These are phyloP conservation scores for Zymoseptoria ardabiliae DNA, from an alignment of 2,329 filamentous ascomycete genomes.

Conservation along the genomic window DNA sequence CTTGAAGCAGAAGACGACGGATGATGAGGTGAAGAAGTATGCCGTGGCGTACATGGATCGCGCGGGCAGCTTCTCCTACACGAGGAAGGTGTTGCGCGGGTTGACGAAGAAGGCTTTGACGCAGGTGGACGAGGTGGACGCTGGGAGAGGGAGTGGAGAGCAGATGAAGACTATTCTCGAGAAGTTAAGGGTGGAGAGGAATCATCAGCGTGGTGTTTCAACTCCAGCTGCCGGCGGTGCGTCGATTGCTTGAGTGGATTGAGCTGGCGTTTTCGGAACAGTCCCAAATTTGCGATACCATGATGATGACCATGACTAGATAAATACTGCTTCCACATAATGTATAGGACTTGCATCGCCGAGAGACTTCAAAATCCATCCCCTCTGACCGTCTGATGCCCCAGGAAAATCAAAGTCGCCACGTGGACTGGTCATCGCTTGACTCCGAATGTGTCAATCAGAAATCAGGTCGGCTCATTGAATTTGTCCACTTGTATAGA, in stretches of 20 bases:
- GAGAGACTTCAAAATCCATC: not conserved
- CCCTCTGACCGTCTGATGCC: not conserved
- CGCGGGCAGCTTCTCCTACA: constrained; percentile 86
- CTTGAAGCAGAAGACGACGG: constrained; percentile 77
- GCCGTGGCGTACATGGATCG: constrained; percentile 82
- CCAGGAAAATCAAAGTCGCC: not conserved
- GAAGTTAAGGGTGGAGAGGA: constrained; percentile 31
- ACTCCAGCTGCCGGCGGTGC: not conserved
- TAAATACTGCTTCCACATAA: not conserved
- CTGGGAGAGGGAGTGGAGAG: constrained; percentile 31
- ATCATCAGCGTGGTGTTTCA: not conserved
- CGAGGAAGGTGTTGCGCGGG: constrained; percentile 50
- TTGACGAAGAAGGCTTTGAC: constrained; percentile 37
- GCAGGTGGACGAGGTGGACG: constrained; percentile 37
- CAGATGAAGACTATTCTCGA: constrained; percentile 33
- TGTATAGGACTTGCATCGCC: not conserved
- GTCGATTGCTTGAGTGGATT: not conserved
- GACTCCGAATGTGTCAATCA: not conserved
- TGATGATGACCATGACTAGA: constrained; percentile 1
- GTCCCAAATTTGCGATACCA: constrained; percentile 3
- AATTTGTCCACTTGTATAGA: not conserved
- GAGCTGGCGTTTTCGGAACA: not conserved
- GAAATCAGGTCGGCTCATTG: not conserved
- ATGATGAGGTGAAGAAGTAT: constrained; percentile 84
- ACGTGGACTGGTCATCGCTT: not conserved